These are phyloP conservation scores for Dactylellina cionopaga DNA, from an alignment of 2,329 filamentous ascomycete genomes.

Conservation along the genomic window DNA sequence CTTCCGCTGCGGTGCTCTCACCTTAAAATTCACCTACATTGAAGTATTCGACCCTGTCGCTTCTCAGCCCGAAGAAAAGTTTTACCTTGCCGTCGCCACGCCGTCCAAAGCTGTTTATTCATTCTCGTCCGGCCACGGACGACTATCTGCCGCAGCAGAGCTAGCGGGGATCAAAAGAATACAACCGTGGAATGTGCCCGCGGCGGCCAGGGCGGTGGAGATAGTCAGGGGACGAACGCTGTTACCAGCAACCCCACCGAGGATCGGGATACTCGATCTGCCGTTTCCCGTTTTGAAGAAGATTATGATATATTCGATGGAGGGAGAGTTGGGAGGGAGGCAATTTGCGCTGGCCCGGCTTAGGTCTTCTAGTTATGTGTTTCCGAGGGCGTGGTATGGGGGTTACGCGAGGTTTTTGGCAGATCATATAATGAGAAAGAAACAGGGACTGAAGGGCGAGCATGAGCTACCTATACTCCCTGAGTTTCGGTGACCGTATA, in stretches of 20 bases:
- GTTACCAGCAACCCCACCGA: neutral
- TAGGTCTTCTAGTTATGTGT: slow-evolving; percentile 4
- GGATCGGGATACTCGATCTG: slow-evolving; percentile 23
- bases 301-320: slow-evolving; percentile 12
- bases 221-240: slow-evolving; percentile 13
- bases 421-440: too few species aligned
- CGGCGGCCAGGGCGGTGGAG: neutral
- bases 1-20: neutral
- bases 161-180: neutral
- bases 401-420: neutral
- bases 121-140: neutral
- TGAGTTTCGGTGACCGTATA: too few species aligned
- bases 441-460: too few species aligned
- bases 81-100: neutral
- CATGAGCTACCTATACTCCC: too few species aligned
- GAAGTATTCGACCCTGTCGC: neutral
- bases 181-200: neutral
- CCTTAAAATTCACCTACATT: slow-evolving; percentile 7
- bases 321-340: neutral
- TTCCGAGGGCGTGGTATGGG: slow-evolving; percentile 9
- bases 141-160: neutral
- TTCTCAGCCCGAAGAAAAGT: neutral
- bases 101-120: neutral
- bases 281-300: neutral
- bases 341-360: neutral